Evolutionary conservation across 257 asterid species (phyloP).

Genomic region (Forsythia suspensa): DNA sequence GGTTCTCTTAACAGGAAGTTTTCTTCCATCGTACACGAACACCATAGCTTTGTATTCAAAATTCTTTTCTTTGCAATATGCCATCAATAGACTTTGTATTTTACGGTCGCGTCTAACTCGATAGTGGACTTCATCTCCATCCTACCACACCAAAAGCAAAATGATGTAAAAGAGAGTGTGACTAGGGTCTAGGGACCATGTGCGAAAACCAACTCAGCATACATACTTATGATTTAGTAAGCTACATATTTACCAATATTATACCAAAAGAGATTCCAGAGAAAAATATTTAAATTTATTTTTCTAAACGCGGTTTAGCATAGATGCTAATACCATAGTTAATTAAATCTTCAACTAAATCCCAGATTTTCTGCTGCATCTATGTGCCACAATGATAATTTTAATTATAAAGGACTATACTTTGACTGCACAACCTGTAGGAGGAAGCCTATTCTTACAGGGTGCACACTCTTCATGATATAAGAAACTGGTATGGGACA

Average conservation of each 20-base stretch:
- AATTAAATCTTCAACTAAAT: no score
- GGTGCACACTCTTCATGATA: no score
- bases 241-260: neutral
- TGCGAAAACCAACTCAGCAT: neutral
- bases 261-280: no score
- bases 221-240: no score
- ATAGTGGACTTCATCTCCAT: neutral
- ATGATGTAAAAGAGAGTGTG: neutral
- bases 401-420: no score
- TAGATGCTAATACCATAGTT: no score
- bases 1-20: neutral
- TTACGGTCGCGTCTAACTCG: neutral
- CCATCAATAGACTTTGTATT: neutral
- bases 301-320: neutral
- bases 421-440: no score
- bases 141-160: constrained; percentile 4
- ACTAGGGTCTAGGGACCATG: neutral
- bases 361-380: neutral
- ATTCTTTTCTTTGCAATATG: constrained; percentile 2
- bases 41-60: neutral
- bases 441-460: no score
- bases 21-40: neutral
- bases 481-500: no score
- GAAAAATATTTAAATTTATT: neutral
- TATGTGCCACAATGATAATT: no score